Base-by-base conservation (phyloP, 768 basidiomycete species). In the Lactifluus subvellereus region DNA sequence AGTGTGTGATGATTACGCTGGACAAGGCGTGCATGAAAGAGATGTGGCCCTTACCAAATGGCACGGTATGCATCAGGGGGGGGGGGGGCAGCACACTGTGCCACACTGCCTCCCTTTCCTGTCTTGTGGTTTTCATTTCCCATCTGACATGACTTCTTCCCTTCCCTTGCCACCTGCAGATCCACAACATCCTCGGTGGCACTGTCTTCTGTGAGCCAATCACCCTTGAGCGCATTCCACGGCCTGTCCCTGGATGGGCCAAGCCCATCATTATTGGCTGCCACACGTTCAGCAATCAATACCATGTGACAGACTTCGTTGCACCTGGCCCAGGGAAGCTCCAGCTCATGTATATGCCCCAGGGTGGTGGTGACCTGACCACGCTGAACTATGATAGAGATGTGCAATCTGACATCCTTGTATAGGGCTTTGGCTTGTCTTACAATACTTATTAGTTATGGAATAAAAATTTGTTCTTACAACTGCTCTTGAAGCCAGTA, bases 151-250 rank as follows among this genome's bases (percentile, higher is more conserved):
- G 61, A 35, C 50, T 20, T 47, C 14, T 13, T 6, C 5, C 3
- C 6, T 33, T 10, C 13, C 2, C 4, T 6, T 22, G 6, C 30
- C 47, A 42, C 35, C 14, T 6, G 6, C 62, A 91, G 86, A 98
- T 98, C 75, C 89, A 95, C 66, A 99, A 98, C 74, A 97, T 98
- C 71, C 86, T 98, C 54, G 94, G 94, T 35, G 97, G 97, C 47
- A 98, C 97, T n/a, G 95, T 99, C 58, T 98, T 98, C 85, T 87
- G 97, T 66, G 97, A 97, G 75, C 97, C 97, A 68, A 98, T 99
- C 77, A 87, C 98, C 73, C 83, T 98, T 33, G 74, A 86, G 55
- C 84, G 86, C 67, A 90, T 99, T 71, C 97, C 96, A 37, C 89
- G 88, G 72, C 93, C 95, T 8, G 82, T 98, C 43, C 97, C 97